Conservation (phyloP, 768 basidiomycete species). For the Mycena alexandri region DNA sequence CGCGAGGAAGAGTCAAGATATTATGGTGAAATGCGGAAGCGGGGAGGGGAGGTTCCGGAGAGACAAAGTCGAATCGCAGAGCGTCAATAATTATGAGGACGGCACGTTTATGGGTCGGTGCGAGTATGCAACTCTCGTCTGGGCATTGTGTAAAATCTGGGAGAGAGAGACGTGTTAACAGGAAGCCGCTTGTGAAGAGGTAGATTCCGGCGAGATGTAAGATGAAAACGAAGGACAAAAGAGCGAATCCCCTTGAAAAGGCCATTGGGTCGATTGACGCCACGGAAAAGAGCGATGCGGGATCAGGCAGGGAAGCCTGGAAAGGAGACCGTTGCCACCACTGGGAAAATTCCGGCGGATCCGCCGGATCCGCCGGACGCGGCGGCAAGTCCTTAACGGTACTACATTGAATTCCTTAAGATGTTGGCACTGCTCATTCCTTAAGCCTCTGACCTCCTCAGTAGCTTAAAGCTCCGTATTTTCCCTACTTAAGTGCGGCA, state of each 20-base stretch:
- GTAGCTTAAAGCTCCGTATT: too few relatives aligned
- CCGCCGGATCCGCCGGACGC: too few relatives aligned
- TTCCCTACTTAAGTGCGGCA: too few relatives aligned
- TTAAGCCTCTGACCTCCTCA: too few relatives aligned
- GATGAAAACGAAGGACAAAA: constrained; percentile 71
- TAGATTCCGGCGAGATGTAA: constrained; percentile 86
- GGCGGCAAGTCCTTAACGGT: too few relatives aligned
- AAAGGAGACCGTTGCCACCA: too few relatives aligned
- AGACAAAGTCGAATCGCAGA: constrained; percentile 93
- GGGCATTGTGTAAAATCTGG: constrained; percentile 63
- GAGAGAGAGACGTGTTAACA: constrained; percentile 83
- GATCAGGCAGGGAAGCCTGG: too few relatives aligned
- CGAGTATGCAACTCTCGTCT: constrained; percentile 57
- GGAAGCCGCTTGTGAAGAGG: constrained; percentile 93
- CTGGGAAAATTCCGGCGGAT: too few relatives aligned
- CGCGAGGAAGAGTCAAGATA: constrained; percentile 81
- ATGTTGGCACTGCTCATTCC: too few relatives aligned
- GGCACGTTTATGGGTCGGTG: constrained; percentile 81
- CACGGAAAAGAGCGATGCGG: too few relatives aligned
- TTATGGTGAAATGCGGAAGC: constrained; percentile 82
- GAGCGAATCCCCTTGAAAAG: constrained; percentile 45
- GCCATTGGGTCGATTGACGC: too few relatives aligned
- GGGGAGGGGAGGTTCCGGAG: constrained; percentile 74
- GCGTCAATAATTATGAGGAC: constrained; percentile 92
- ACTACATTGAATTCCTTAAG: too few relatives aligned